Conservation (phyloP, 139 green algal genomes). For the Picochlorum sp. region DNA sequence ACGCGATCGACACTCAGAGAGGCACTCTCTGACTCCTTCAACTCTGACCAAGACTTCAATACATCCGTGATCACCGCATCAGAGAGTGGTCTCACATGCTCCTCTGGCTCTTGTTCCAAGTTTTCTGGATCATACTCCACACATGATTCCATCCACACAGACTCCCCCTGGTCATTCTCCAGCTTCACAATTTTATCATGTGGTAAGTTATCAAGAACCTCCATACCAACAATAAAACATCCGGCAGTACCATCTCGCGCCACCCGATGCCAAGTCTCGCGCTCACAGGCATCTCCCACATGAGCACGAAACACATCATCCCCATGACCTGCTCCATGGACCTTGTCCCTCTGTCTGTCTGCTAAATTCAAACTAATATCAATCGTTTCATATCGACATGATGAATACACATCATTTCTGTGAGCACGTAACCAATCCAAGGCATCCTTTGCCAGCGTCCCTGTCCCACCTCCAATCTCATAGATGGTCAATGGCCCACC, state of each 20-base stretch:
- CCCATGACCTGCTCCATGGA: conserved; percentile 26
- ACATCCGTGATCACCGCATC: conserved; percentile 52
- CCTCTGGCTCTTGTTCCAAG: conserved; percentile 3
- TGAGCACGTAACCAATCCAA: conserved; percentile 57
- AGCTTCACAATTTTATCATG: conserved; percentile 38
- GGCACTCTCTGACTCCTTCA: too few species aligned
- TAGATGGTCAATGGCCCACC: conserved; percentile 40
- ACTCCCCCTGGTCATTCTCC: not conserved
- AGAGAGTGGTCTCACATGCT: conserved; percentile 21
- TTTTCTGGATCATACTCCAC: not conserved
- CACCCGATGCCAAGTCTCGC: conserved; percentile 27
- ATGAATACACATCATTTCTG: conserved; percentile 39
- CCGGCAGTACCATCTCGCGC: conserved; percentile 12
- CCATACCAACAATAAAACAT: conserved; percentile 56
- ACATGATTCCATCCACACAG: conserved; percentile 18
- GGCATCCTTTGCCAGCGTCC: conserved; percentile 60
- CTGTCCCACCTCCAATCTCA: conserved; percentile 75
- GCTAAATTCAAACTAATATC: conserved; percentile 61
- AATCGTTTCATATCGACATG: conserved; percentile 53
- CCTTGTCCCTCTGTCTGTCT: conserved; percentile 39
- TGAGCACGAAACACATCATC: conserved; percentile 22
- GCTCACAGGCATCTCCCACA: conserved; percentile 30
- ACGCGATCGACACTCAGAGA: too few species aligned
- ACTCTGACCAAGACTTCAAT: conserved; percentile 11
- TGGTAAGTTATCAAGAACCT: conserved; percentile 86